Evolutionary conservation across 768 basidiomycete species (phyloP).

Genomic region (Pleurotus cornucopiae): DNA sequence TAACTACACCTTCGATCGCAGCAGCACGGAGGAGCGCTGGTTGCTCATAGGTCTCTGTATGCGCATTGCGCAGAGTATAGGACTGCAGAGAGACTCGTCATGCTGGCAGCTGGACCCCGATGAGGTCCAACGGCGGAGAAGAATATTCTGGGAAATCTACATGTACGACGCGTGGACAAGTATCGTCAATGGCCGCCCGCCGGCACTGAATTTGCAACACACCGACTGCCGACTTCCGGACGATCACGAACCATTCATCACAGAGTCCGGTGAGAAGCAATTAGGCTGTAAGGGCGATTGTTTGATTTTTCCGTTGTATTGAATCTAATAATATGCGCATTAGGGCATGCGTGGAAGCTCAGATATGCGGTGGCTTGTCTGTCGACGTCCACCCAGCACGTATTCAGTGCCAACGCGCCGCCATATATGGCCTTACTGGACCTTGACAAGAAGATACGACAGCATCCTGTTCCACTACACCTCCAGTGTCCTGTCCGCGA

Average conservation of each 20-base stretch:
- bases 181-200: conserved; percentile 47
- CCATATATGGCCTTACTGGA: conserved; percentile 42
- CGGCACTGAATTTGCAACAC: conserved; percentile 39
- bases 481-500: conserved; percentile 32
- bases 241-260: conserved; percentile 29
- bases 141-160: conserved; percentile 53
- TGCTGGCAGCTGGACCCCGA: conserved; percentile 40
- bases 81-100: conserved; percentile 48
- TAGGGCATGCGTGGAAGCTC: conserved; percentile 43
- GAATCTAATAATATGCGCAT: neutral
- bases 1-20: conserved; percentile 36
- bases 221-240: conserved; percentile 51
- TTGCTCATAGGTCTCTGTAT: conserved; percentile 40
- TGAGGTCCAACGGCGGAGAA: conserved; percentile 41
- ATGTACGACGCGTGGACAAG: conserved; percentile 49
- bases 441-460: conserved; percentile 47
- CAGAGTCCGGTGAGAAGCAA: conserved; percentile 29
- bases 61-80: conserved; percentile 39
- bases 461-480: conserved; percentile 41
- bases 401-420: conserved; percentile 32
- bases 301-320: neutral
- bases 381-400: conserved; percentile 36
- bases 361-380: conserved; percentile 42
- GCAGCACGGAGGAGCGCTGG: conserved; percentile 44
- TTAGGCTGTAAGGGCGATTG: conserved; percentile 35